Evolutionary conservation across 179 eudicot species (phyloP).

Genomic region (Beta corolliflora): DNA sequence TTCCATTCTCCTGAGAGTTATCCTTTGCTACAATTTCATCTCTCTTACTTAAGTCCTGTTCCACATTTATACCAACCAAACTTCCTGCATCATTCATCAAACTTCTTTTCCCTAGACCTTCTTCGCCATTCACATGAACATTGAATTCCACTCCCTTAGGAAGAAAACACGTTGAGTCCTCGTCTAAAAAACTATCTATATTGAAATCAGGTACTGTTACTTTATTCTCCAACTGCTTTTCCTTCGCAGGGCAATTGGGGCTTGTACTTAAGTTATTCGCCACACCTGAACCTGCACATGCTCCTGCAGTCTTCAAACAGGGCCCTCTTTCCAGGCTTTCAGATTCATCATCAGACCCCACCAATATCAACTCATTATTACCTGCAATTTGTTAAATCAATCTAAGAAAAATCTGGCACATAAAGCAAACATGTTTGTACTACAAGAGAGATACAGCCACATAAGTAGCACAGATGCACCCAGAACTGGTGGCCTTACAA

Average conservation of each 20-base stretch:
- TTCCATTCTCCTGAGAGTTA: constrained; percentile 22
- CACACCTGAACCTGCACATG: constrained; percentile 30
- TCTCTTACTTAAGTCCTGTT: constrained; percentile 32
- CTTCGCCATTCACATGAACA: constrained; percentile 40
- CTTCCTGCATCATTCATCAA: constrained; percentile 18
- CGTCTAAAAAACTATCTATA: constrained; percentile 16
- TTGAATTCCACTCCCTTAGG: constrained; percentile 4
- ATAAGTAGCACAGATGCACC: not conserved
- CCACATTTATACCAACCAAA: constrained; percentile 30
- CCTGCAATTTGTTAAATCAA: constrained; percentile 38
- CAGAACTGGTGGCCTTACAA: not conserved
- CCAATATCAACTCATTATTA: constrained; percentile 44
- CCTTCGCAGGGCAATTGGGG: constrained; percentile 25
- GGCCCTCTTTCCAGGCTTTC: constrained; percentile 29
- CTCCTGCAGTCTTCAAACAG: constrained; percentile 17
- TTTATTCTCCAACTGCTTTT: constrained; percentile 19
- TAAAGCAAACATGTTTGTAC: not conserved
- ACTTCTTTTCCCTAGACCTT: constrained; percentile 27
- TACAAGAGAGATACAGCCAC: not conserved
- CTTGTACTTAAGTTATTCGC: constrained; percentile 36
- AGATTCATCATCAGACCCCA: constrained; percentile 67
- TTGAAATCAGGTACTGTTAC: constrained; percentile 1
- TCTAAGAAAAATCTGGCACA: not conserved
- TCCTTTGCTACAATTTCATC: constrained; percentile 28
- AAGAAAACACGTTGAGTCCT: constrained; percentile 20